phyloP scores from a whole-genome alignment of 805 yeast genomes.

The Wickerhamomyces bisporus region DNA sequence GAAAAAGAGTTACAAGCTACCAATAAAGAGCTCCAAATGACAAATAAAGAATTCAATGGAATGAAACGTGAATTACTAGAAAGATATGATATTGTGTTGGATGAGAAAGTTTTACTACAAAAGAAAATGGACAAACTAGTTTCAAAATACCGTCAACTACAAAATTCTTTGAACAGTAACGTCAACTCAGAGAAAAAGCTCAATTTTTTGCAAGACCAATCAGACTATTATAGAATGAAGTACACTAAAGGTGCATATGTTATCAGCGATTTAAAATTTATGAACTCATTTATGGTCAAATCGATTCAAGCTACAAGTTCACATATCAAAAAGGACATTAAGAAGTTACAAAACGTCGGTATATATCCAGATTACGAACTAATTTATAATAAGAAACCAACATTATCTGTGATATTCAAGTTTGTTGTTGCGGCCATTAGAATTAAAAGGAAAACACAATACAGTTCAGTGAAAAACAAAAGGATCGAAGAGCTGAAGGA shows the following conservation, averaged over 20 bases:
- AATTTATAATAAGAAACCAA: constrained; percentile 17
- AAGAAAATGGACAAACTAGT: constrained; percentile 29
- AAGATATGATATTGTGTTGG: constrained; percentile 21
- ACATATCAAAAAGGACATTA: constrained; percentile 22
- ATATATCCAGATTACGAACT: constrained; percentile 23
- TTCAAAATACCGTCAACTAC: constrained; percentile 20
- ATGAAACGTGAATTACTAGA: constrained; percentile 28
- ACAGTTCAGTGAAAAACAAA: constrained; percentile 15
- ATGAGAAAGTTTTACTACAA: constrained; percentile 24
- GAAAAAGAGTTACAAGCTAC: constrained; percentile 11
- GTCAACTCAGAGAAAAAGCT: constrained; percentile 18
- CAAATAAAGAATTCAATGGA: constrained; percentile 23
- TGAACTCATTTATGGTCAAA: constrained; percentile 26
- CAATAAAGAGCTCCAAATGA: constrained; percentile 1
- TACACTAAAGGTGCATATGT: constrained; percentile 37
- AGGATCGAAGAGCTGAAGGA: constrained; percentile 15
- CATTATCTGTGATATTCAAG: constrained; percentile 26
- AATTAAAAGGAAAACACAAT: constrained; percentile 27
- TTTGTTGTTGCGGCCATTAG: constrained; percentile 34
- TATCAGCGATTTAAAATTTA: constrained; percentile 31
- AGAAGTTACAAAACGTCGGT: constrained; percentile 22
- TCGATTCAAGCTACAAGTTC: constrained; percentile 24
- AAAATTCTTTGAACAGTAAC: constrained; percentile 23
- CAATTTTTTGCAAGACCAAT: constrained; percentile 31
- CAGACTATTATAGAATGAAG: constrained; percentile 42